Percentiles rank a stretch among this genome's conserved stretches.
Conservation (phyloP, 768 basidiomycete genomes). For the Phaeotremella skinneri region DNA sequence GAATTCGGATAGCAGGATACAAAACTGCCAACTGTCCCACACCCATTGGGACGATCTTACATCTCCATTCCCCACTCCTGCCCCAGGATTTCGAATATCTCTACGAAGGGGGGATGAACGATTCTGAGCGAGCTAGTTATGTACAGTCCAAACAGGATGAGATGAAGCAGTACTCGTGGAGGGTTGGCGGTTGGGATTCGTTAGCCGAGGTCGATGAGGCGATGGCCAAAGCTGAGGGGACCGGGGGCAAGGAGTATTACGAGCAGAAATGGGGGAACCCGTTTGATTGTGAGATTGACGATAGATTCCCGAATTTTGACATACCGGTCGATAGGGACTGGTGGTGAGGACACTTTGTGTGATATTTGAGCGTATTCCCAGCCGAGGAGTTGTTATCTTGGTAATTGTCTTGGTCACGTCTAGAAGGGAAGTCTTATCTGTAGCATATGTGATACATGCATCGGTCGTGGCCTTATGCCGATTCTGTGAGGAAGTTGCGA, state of each 20-base stretch:
- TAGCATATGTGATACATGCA: no score
- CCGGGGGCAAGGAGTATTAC: conserved; percentile 8
- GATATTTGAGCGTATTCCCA: no score
- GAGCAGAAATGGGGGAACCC: conserved; percentile 15
- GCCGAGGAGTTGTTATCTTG: no score
- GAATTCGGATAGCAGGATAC: conserved; percentile 16
- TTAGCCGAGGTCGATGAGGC: neutral
- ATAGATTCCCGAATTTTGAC: conserved; percentile 12
- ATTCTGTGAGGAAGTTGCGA: no score
- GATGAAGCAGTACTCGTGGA: conserved; percentile 10
- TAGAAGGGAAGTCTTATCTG: no score
- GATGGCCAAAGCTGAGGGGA: conserved; percentile 7
- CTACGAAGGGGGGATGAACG: neutral
- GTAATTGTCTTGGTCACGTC: no score
- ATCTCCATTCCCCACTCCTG: conserved; percentile 5
- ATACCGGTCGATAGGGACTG: conserved; percentile 1
- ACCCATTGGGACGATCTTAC: conserved; percentile 8
- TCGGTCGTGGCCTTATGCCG: no score
- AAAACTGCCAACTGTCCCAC: neutral
- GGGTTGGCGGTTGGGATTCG: neutral
- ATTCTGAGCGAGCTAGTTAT: neutral
- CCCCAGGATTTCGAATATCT: conserved; percentile 2
- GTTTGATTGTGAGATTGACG: conserved; percentile 11
- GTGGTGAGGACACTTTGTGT: neutral
- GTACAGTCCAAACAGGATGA: neutral